These are phyloP conservation scores for Corymbia maculata DNA, from an alignment of 345 rosid genomes.

Conservation along the genomic window DNA sequence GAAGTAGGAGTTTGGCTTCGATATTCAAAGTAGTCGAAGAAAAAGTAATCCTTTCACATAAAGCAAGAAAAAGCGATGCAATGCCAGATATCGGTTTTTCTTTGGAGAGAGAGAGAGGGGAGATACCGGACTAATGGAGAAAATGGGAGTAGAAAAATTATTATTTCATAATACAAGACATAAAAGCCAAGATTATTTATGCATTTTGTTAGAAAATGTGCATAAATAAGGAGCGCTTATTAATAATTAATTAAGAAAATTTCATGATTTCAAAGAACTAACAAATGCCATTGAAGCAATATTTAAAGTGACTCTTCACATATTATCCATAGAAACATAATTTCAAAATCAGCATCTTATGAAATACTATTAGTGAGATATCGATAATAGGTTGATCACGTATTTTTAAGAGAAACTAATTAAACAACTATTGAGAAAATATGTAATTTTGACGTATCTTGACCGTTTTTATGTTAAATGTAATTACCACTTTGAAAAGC, in stretches of 20 bases:
- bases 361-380: not conserved
- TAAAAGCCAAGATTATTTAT: not conserved
- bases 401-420: not conserved
- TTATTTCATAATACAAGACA: not conserved
- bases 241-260: too few species aligned
- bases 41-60: not conserved
- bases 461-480: not conserved
- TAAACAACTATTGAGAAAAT: not conserved
- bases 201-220: not conserved
- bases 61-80: not conserved
- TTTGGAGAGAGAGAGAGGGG: too few species aligned
- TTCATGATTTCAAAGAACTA: not conserved
- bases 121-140: not conserved
- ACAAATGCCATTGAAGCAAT: not conserved
- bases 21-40: not conserved
- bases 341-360: not conserved
- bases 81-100: too few species aligned
- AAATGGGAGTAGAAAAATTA: too few species aligned
- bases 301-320: not conserved
- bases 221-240: not conserved
- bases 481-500: not conserved
- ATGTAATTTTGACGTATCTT: not conserved
- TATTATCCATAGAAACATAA: not conserved
- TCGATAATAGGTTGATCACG: not conserved
- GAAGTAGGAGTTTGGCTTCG: not conserved